Evolutionary conservation across 495 filamentous ascomycete species (phyloP), one percentile per base, ranked within the genome.

Genomic region (Hyaloscypha hepaticicola): DNA sequence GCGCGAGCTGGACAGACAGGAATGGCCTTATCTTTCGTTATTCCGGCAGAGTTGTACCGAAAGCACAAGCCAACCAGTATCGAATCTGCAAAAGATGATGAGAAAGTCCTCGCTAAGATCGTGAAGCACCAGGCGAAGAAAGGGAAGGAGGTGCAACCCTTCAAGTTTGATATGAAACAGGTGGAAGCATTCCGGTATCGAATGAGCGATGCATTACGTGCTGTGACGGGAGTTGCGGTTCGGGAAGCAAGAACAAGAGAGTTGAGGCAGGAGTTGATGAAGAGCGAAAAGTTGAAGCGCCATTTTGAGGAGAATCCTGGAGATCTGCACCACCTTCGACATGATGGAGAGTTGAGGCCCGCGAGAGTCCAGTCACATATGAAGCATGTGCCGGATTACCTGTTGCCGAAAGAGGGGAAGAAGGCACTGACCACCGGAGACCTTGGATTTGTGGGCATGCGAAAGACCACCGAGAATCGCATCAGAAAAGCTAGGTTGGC

Each of bases 301-400:
- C 92, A 96, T 77, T 98, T 97, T 72, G 95, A 98, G 72, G 95
- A 99, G 76, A 97, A 98, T 74, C 95, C 95, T 0, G 86, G 87
- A 8, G 93, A 97, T 72, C 77, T 97, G 49, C 82, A 87, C 24
- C 90, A 95, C 72, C 80, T 99, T 58, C 82, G 95, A 28, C 95
- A 99, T 72, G 96, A 99, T 73, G 89, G 87, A 11, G 95, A 97
- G 75, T 77, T 95, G 51, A 86, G 91, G 65, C 82, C 87, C 24
- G 89, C 90, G 5, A 81, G 90, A 67, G 82, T 93, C 29, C 92
- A 96, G 77, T 82, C 88, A 12, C 96, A 99, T 81, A 76, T 99
- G 63, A 96, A 91, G 76, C 93, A 98, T 78, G 91, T 99, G 2
- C 95, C 95, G 0, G 92, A 96, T 26, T 99, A 99, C 76, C 76